Base-by-base conservation (phyloP, 768 basidiomycete genomes). In the Trametes sanguinea region DNA sequence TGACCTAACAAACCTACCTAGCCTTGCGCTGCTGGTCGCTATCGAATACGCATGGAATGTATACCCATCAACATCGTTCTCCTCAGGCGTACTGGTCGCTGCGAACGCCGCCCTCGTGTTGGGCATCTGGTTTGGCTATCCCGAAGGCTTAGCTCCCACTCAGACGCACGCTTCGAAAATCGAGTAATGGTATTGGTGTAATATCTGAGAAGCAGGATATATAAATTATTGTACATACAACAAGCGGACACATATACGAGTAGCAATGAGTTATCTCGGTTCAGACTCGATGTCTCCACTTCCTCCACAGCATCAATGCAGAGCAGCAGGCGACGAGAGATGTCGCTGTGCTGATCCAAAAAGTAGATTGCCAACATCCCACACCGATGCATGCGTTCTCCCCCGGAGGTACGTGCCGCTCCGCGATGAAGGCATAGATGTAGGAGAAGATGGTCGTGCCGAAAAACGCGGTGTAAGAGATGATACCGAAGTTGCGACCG, bases 11-110 rank as follows among this genome's bases (percentile, higher is more conserved):
- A 14, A 16, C 10, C 30, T 55, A 50, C 44, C 13, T 69, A 96
- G 94, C 68, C 66, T 93, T 22, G 66, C 71, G 2, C 67, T 95
- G 10, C 76, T 94, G 40, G 53, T 77, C 1, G 79, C 74, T 13
- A 85, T 94, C 52, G 93, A 96, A 73, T 94, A 88, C 70, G 85
- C 90, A 1, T 97, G 94, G 94, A 92, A 94, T 63, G 81, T 88
- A 0, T 95, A 86, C 69, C 95, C 95, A 2, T 91, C 93, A 0
- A 95, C 92, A 0, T 58, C 73, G 0, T 14, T 84, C 0, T 91
- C 89, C 1, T 94, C 92, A 4, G 74, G 68, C 9, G 53, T 85
- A 6, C 73, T 93, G 37, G 70, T 86, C 0, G 67, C 61, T 10
- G 82, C 83, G 30, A 85, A 94, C 70, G 54, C 72, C 4, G 58